A percentile compares a stretch with the other conserved stretches of the same genome.
These are phyloP conservation scores for Suillus paluster DNA, from an alignment of 768 basidiomycete species.

Conservation along the genomic window DNA sequence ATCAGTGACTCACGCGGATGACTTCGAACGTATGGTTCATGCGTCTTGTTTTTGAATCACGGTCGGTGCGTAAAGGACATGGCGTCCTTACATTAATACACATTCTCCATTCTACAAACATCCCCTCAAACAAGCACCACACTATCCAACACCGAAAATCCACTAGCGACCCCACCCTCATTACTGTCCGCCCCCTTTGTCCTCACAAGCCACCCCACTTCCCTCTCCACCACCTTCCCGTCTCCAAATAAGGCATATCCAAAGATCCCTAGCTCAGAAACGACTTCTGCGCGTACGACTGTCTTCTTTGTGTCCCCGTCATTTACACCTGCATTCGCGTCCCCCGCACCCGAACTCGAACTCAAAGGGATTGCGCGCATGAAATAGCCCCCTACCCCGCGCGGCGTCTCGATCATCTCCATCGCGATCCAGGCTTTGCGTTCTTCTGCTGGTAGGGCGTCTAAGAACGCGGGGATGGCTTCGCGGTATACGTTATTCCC, in stretches of 20 bases:
- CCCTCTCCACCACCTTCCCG: slow-evolving; percentile 53
- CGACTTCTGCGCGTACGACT: slow-evolving; percentile 65
- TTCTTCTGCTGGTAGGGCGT: slow-evolving; percentile 59
- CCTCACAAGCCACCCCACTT: slow-evolving; percentile 82
- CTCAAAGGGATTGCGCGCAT: slow-evolving; percentile 53
- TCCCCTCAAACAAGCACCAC: slow-evolving; percentile 58
- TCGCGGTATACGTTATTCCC: slow-evolving; percentile 94
- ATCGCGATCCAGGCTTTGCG: slow-evolving; percentile 94
- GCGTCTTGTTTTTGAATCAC: too few species aligned
- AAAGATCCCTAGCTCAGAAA: slow-evolving; percentile 92
- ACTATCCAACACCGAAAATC: slow-evolving; percentile 78
- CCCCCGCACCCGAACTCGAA: too few species aligned
- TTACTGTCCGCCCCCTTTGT: slow-evolving; percentile 92
- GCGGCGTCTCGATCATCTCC: slow-evolving; percentile 86
- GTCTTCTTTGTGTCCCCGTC: too few species aligned
- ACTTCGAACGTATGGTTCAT: too few species aligned
- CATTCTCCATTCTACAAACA: too few species aligned
- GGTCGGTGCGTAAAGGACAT: too few species aligned
- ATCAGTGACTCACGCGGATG: too few species aligned
- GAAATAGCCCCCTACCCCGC: slow-evolving; percentile 67
- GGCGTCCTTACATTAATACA: too few species aligned
- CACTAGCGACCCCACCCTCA: slow-evolving; percentile 90
- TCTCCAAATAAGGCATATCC: slow-evolving; percentile 83
- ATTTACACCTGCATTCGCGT: background rate
- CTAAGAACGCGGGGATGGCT: slow-evolving; percentile 79